These are phyloP conservation scores for Didymella sp. DNA, from an alignment of 2,329 filamentous ascomycete genomes.

Conservation along the genomic window DNA sequence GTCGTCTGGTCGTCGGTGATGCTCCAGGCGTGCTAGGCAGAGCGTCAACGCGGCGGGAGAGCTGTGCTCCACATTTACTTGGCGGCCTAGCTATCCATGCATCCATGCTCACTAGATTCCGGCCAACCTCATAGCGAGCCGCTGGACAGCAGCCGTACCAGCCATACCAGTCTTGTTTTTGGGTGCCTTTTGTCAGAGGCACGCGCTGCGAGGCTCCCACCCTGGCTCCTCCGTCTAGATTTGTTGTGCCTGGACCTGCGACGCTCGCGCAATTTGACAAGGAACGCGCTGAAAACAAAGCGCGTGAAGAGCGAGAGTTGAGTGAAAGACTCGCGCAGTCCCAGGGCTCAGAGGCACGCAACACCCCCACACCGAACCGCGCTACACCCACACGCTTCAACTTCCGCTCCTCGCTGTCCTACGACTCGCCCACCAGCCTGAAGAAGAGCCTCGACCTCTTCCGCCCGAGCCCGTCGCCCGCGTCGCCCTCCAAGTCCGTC, in stretches of 20 bases:
- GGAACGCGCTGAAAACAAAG: conserved; percentile 15
- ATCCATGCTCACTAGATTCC: neutral
- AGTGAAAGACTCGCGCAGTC: conserved; percentile 16
- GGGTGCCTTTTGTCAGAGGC: conserved; percentile 15
- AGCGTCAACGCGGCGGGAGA: conserved; percentile 13
- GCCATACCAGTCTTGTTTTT: neutral
- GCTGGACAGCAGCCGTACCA: neutral
- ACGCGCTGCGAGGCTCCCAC: conserved; percentile 15
- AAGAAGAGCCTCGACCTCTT: conserved; percentile 35
- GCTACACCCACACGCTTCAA: conserved; percentile 7
- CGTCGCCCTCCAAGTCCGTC: conserved; percentile 19
- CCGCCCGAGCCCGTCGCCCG: conserved; percentile 33
- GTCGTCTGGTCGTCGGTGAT: neutral
- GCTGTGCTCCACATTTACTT: conserved; percentile 10
- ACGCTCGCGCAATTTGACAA: conserved; percentile 13
- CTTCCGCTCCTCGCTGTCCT: conserved; percentile 11
- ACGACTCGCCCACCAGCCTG: neutral
- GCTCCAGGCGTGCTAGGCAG: neutral
- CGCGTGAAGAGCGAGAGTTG: conserved; percentile 14
- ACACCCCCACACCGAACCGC: conserved; percentile 13
- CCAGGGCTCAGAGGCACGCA: conserved; percentile 22
- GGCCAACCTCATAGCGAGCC: neutral
- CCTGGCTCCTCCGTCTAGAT: conserved; percentile 17
- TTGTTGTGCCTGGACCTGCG: conserved; percentile 18
- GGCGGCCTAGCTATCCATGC: conserved; percentile 9